phyloP scores from a whole-genome alignment of 2,329 filamentous ascomycete species.

The Fusarium sarcochroum region DNA sequence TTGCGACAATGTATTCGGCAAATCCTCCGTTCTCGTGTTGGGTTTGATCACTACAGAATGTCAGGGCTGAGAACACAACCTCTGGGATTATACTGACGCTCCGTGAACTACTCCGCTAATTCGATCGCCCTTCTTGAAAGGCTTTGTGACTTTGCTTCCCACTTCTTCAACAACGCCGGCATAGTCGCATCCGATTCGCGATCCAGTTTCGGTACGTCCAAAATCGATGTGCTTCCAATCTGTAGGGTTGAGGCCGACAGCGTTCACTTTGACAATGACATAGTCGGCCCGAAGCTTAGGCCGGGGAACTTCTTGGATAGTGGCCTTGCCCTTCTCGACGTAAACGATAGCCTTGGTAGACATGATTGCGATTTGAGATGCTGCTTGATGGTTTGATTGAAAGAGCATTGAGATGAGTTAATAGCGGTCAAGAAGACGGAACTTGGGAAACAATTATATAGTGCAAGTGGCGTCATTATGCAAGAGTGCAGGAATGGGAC shows the following conservation, averaged over 20 bases:
- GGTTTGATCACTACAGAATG: not conserved
- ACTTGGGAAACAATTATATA: not conserved
- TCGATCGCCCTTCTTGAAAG: slow-evolving; percentile 63
- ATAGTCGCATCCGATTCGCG: slow-evolving; percentile 60
- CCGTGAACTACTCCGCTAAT: slow-evolving; percentile 48
- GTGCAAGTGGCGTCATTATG: not conserved
- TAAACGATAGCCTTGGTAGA: slow-evolving; percentile 20
- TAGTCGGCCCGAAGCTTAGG: slow-evolving; percentile 37
- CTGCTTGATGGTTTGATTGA: not conserved
- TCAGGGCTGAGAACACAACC: not conserved
- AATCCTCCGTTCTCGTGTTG: slow-evolving; percentile 55
- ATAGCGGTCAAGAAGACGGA: not conserved
- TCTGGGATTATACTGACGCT: not conserved
- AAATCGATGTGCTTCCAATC: slow-evolving; percentile 53
- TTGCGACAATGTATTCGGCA: slow-evolving; percentile 56
- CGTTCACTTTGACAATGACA: slow-evolving; percentile 53
- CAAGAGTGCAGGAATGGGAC: not conserved
- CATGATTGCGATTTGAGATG: not conserved
- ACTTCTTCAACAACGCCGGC: slow-evolving; percentile 63
- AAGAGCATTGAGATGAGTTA: not conserved
- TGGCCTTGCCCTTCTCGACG: slow-evolving; percentile 16
- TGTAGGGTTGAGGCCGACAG: slow-evolving; percentile 53
- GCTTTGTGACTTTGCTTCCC: slow-evolving; percentile 54
- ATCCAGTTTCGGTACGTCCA: slow-evolving; percentile 17
- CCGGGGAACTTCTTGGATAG: slow-evolving; percentile 9